A percentile compares a stretch with the other conserved stretches of the same genome.
phyloP scores from a whole-genome alignment of 2,329 filamentous ascomycete species.

The Emergomyces africanus region DNA sequence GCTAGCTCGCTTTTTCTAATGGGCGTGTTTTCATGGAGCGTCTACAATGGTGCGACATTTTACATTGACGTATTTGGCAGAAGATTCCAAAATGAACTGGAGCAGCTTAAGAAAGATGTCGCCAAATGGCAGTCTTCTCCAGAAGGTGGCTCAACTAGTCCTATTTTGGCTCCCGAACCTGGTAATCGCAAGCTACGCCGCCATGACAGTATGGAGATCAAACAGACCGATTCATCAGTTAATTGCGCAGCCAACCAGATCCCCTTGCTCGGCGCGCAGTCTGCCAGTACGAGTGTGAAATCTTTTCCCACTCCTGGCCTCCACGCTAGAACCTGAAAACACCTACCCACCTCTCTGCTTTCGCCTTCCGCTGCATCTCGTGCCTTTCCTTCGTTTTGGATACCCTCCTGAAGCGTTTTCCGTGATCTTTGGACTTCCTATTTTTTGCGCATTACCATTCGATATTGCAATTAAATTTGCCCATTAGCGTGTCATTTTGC shows the following conservation, averaged over 20 bases:
- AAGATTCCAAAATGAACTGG: slow-evolving; percentile 90
- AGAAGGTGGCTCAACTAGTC: slow-evolving; percentile 14
- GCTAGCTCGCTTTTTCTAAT: slow-evolving; percentile 65
- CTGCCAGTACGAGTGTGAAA: slow-evolving; percentile 17
- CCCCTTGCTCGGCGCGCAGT: slow-evolving; percentile 23
- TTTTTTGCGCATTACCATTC: neutral
- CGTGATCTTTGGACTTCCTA: neutral
- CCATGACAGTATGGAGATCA: slow-evolving; percentile 11
- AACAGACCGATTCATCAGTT: slow-evolving; percentile 11
- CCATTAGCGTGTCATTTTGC: neutral
- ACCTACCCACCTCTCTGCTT: neutral
- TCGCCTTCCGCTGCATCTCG: neutral
- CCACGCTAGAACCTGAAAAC: slow-evolving; percentile 15
- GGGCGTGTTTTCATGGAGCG: slow-evolving; percentile 80
- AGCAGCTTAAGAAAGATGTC: slow-evolving; percentile 78
- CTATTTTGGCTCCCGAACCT: slow-evolving; percentile 17
- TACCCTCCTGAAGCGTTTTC: slow-evolving; percentile 1
- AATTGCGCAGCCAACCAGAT: slow-evolving; percentile 22
- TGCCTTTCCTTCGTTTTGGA: neutral
- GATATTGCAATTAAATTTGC: neutral
- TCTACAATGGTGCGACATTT: slow-evolving; percentile 93
- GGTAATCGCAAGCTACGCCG: slow-evolving; percentile 12
- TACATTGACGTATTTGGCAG: slow-evolving; percentile 98
- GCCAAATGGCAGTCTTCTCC: slow-evolving; percentile 62
- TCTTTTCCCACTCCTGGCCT: slow-evolving; percentile 5